Percentiles rank a stretch among this genome's conserved stretches.
phyloP scores from a whole-genome alignment of 1,139 yeast genomes.

The Zygotorulaspora mrakii region DNA sequence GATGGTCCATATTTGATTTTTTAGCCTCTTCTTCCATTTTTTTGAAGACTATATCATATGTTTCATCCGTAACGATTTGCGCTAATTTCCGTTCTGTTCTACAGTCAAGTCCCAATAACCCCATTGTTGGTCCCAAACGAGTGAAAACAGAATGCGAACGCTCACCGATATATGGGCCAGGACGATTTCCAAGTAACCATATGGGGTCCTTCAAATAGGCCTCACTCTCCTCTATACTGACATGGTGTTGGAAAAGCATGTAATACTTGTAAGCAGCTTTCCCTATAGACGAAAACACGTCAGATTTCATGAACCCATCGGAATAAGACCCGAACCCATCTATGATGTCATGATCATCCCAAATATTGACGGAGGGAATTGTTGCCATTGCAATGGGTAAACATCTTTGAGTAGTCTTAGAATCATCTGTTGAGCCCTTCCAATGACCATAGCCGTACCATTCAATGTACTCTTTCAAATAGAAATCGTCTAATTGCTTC shows the following conservation, averaged over 20 bases:
- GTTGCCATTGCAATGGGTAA: conserved; percentile 74
- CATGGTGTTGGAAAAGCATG: conserved; percentile 87
- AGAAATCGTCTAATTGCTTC: conserved; percentile 58
- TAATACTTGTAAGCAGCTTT: conserved; percentile 78
- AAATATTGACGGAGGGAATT: conserved; percentile 81
- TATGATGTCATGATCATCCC: conserved; percentile 88
- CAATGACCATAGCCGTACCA: conserved; percentile 93
- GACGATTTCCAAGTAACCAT: conserved; percentile 52
- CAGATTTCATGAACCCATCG: conserved; percentile 67
- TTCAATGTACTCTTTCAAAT: conserved; percentile 65
- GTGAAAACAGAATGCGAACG: conserved; percentile 64
- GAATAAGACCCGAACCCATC: conserved; percentile 93
- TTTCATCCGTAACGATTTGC: conserved; percentile 50
- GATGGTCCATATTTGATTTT: conserved; percentile 57
- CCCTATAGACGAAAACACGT: conserved; percentile 68
- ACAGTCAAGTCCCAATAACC: conserved; percentile 80
- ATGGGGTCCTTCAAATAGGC: conserved; percentile 45
- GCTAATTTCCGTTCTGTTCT: conserved; percentile 78
- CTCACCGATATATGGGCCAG: conserved; percentile 67
- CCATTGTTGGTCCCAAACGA: conserved; percentile 69
- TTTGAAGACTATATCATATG: conserved; percentile 60
- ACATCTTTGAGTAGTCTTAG: conserved; percentile 54
- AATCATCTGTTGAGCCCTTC: conserved; percentile 60
- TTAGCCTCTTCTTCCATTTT: conserved; percentile 55
- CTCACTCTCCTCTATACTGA: conserved; percentile 45